Conservation (phyloP, 2,329 filamentous ascomycete species). For the Tricladium varicosporioides region DNA sequence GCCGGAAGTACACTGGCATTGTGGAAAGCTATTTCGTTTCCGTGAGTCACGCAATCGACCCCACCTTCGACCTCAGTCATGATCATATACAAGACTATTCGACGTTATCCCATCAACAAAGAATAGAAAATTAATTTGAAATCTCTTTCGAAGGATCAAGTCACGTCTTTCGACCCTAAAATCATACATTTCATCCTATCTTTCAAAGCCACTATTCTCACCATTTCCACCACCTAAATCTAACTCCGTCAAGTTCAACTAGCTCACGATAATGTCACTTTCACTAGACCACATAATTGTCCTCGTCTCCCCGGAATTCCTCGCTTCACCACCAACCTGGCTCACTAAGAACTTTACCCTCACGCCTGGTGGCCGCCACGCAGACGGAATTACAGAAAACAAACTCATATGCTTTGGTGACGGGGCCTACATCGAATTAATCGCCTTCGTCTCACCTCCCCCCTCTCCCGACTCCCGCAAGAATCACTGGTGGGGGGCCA, state of each 20-base stretch:
- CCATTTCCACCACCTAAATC: not conserved
- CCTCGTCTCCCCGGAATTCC: slow-evolving; percentile 51
- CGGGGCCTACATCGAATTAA: slow-evolving; percentile 61
- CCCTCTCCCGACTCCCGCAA: slow-evolving; percentile 34
- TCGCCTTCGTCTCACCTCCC: slow-evolving; percentile 32
- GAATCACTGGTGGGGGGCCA: slow-evolving; percentile 58
- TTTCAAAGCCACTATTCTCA: not conserved
- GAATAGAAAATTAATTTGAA: not conserved
- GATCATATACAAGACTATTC: not conserved
- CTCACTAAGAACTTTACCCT: slow-evolving; percentile 55
- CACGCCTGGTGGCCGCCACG: slow-evolving; percentile 58
- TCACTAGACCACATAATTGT: slow-evolving; percentile 63
- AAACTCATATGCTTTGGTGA: slow-evolving; percentile 61
- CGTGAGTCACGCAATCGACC: not conserved
- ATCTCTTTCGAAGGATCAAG: no score
- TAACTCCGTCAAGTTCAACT: not conserved
- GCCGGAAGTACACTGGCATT: no score
- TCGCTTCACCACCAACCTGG: slow-evolving; percentile 47
- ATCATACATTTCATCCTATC: not conserved
- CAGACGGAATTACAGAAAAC: slow-evolving; percentile 60
- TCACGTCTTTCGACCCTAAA: no score
- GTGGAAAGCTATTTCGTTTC: not conserved
- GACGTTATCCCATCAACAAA: not conserved
- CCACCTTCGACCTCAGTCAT: not conserved
- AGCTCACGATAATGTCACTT: slow-evolving; percentile 5